These are phyloP conservation scores for Tolypocladium album DNA, from an alignment of 2,329 filamentous ascomycete genomes.

Conservation along the genomic window DNA sequence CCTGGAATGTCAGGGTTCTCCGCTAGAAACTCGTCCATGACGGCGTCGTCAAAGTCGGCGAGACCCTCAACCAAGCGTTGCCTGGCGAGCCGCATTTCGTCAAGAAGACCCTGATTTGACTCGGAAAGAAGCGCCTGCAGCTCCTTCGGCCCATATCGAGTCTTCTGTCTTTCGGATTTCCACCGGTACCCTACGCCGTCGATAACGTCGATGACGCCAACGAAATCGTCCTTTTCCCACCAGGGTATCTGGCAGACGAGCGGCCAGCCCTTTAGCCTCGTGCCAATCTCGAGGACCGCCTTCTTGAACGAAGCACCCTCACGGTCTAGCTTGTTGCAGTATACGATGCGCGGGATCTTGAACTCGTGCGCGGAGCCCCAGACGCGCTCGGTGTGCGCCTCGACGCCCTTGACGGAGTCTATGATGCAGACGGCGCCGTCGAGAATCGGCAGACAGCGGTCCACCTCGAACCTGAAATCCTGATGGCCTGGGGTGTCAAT, in stretches of 20 bases:
- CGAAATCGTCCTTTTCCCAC: conserved; percentile 74
- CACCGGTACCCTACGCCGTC: conserved; percentile 67
- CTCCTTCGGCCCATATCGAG: conserved; percentile 15
- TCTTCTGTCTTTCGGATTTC: conserved; percentile 35
- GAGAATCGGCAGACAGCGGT: conserved; percentile 77
- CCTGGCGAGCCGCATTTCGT: conserved; percentile 67
- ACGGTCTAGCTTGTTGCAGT: conserved; percentile 70
- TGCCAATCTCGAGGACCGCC: conserved; percentile 76
- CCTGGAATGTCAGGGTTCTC: conserved; percentile 63
- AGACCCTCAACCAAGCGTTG: conserved; percentile 70
- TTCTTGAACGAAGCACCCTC: conserved; percentile 71
- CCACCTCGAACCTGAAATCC: conserved; percentile 94
- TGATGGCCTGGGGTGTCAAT: conserved; percentile 97
- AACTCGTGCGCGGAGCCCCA: conserved; percentile 87
- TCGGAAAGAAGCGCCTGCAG: conserved; percentile 27
- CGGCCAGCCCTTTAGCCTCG: conserved; percentile 72
- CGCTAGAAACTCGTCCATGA: conserved; percentile 78
- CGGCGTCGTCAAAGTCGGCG: conserved; percentile 76
- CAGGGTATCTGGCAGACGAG: conserved; percentile 91
- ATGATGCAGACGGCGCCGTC: conserved; percentile 90
- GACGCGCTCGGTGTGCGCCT: conserved; percentile 93
- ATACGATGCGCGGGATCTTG: conserved; percentile 69
- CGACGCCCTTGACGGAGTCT: conserved; percentile 85
- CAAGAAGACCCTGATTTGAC: conserved; percentile 40
- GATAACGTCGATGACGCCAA: conserved; percentile 77